A percentile compares a stretch with the other conserved stretches of the same genome.
Conservation (phyloP, 2,329 filamentous ascomycete genomes). For the Thelonectria blattea region DNA sequence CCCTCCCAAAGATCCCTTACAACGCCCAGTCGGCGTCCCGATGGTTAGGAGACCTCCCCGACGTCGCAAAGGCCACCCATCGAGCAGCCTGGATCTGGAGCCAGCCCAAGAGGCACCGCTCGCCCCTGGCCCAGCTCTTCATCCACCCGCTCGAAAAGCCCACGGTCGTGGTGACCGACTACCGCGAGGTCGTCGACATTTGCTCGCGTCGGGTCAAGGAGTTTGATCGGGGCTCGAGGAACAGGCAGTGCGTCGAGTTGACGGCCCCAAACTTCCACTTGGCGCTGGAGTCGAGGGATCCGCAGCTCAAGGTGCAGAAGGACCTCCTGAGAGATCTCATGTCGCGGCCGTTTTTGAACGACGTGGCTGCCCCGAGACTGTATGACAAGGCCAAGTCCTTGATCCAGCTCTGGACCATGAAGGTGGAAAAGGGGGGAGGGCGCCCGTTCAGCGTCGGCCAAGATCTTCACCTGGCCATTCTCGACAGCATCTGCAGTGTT, state of each 20-base stretch:
- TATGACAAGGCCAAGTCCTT: conserved; percentile 41
- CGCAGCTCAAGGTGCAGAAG: conserved; percentile 42
- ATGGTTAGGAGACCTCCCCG: conserved; percentile 34
- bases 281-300: conserved; percentile 41
- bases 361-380: conserved; percentile 43
- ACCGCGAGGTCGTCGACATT: conserved; percentile 43
- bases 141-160: conserved; percentile 41
- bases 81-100: conserved; percentile 37
- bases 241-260: conserved; percentile 34
- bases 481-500: conserved; percentile 46
- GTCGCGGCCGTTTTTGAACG: conserved; percentile 44
- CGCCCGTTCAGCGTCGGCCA: conserved; percentile 41
- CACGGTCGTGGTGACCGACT: conserved; percentile 42
- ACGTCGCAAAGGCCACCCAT: conserved; percentile 26
- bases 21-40: conserved; percentile 27
- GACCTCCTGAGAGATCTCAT: conserved; percentile 46
- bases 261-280: conserved; percentile 42
- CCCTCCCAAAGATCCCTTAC: conserved; percentile 39
- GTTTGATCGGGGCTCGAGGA: conserved; percentile 41
- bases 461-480: conserved; percentile 42
- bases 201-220: conserved; percentile 40
- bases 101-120: conserved; percentile 34
- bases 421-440: conserved; percentile 36
- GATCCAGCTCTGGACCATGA: conserved; percentile 44
- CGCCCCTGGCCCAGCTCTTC: conserved; percentile 44